A percentile compares a stretch with the other conserved stretches of the same genome.
Evolutionary conservation across 2,329 filamentous ascomycete species (phyloP).

Genomic region (Talaromyces amestolkiae): DNA sequence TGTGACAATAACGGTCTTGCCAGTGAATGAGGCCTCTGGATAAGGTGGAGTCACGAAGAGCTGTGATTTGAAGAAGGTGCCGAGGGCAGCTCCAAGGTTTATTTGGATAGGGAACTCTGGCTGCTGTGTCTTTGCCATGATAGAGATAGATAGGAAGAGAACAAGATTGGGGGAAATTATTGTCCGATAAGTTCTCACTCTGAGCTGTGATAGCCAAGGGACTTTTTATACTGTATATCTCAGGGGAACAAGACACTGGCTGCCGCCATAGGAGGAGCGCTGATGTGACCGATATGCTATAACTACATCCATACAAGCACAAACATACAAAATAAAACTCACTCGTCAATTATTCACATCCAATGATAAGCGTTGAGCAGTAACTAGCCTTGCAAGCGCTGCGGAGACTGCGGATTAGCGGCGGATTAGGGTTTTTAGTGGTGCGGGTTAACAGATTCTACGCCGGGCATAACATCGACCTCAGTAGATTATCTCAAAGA

Average conservation of each 20-base stretch:
- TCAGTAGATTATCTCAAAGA: not conserved
- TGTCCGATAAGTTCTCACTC: not conserved
- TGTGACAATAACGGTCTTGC: conserved; percentile 48
- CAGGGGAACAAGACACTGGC: not conserved
- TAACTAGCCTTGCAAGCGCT: not conserved
- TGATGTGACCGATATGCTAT: not conserved
- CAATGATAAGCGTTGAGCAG: not conserved
- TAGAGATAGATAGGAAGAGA: not conserved
- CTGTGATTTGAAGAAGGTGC: conserved; percentile 11
- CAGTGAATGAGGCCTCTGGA: conserved; percentile 21
- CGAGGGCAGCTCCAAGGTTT: not conserved
- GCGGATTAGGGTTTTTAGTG: not conserved
- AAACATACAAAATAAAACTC: not conserved
- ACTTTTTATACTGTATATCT: not conserved
- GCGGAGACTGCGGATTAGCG: not conserved
- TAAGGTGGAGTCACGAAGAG: conserved; percentile 7
- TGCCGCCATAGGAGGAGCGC: not conserved
- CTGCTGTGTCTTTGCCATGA: not conserved
- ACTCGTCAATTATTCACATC: not conserved
- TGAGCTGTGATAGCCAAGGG: not conserved
- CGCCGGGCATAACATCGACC: too few species aligned
- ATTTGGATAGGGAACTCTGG: conserved; percentile 5
- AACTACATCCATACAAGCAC: not conserved
- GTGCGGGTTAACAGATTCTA: not conserved
- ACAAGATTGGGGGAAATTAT: not conserved